Percentiles rank a stretch among this genome's conserved stretches.
Conservation (phyloP, 306 rosid genomes). For the Inga laurina region DNA sequence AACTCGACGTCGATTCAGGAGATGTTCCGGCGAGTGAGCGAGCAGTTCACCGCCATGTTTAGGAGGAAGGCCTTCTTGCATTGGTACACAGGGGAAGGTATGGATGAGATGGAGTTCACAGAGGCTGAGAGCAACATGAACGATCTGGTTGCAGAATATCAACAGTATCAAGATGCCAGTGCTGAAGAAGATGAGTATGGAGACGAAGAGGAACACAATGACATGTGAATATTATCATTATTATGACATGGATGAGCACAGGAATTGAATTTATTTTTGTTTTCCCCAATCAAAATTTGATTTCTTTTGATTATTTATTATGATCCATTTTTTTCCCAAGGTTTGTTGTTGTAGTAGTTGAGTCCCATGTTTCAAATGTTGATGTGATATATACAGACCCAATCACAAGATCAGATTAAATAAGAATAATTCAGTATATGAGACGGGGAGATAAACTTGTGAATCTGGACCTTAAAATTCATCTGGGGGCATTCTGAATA, state of each 20-base stretch:
- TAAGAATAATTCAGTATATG: too few relatives aligned
- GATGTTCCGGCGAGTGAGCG: constrained; percentile 71
- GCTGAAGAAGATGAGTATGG: constrained; percentile 64
- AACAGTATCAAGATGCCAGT: constrained; percentile 73
- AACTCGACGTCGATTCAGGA: constrained; percentile 72
- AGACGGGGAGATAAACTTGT: background rate
- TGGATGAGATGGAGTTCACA: constrained; percentile 80
- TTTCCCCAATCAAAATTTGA: background rate
- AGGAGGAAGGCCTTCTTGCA: constrained; percentile 80
- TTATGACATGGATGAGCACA: background rate
- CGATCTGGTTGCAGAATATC: constrained; percentile 69
- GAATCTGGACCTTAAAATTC: background rate
- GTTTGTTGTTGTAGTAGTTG: background rate
- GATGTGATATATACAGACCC: background rate
- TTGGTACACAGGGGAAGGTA: constrained; percentile 78
- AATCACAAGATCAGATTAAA: background rate
- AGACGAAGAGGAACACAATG: constrained; percentile 49
- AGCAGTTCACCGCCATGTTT: constrained; percentile 80
- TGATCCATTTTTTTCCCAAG: background rate
- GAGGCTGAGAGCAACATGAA: constrained; percentile 81
- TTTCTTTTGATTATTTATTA: background rate
- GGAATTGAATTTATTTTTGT: background rate
- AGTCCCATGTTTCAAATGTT: background rate
- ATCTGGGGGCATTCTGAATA: background rate
- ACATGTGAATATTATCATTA: constrained; percentile 11